A percentile compares a stretch with the other conserved stretches of the same genome.
phyloP scores from a whole-genome alignment of 768 basidiomycete species.

The Amanita rimosa region DNA sequence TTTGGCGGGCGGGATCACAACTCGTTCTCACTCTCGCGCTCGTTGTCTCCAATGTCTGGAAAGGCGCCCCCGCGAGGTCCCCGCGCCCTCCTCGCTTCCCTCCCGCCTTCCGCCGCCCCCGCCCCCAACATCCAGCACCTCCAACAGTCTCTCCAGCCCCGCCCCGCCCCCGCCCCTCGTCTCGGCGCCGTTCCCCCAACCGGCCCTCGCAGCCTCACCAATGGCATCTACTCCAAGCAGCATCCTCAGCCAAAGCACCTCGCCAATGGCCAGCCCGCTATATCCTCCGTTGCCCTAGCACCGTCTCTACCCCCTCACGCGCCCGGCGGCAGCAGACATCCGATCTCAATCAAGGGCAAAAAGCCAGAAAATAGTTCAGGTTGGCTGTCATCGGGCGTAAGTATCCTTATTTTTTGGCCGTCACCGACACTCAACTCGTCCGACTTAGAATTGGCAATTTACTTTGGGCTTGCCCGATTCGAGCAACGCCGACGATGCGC shows the following conservation, averaged over 20 bases:
- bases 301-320: conserved; percentile 13
- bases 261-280: conserved; percentile 25
- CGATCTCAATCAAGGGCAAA: conserved; percentile 29
- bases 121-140: conserved; percentile 14
- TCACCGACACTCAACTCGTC: background rate
- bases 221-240: conserved; percentile 19
- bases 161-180: conserved; percentile 19
- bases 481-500: conserved; percentile 10
- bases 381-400: conserved; percentile 14
- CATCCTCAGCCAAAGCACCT: conserved; percentile 28
- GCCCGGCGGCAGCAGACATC: conserved; percentile 19
- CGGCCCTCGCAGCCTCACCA: conserved; percentile 50
- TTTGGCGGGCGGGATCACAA: background rate
- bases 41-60: conserved; percentile 45
- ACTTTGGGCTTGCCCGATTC: conserved; percentile 10
- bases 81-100: conserved; percentile 48
- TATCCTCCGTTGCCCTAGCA: conserved; percentile 11
- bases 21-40: conserved; percentile 3
- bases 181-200: conserved; percentile 51
- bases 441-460: conserved; percentile 18
- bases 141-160: conserved; percentile 13
- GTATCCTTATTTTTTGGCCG: conserved; percentile 9
- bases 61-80: conserved; percentile 71
- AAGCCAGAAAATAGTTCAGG: conserved; percentile 14
- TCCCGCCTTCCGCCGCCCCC: conserved; percentile 18